These are phyloP conservation scores for Xylaria hypoxylon DNA, from an alignment of 2,329 filamentous ascomycete genomes.

Conservation along the genomic window DNA sequence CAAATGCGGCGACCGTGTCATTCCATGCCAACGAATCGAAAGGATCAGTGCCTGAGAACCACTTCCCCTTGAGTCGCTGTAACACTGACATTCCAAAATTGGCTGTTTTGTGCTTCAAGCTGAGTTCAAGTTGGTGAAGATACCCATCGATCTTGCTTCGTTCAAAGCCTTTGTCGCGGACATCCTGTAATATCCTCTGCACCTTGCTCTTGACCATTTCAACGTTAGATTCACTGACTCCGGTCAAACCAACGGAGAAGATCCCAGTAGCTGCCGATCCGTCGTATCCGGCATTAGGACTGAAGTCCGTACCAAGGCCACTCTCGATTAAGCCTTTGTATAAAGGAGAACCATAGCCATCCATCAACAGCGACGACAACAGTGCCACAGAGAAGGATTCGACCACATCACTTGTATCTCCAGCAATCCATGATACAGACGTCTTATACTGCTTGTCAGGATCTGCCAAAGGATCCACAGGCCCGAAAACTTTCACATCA, in stretches of 20 bases:
- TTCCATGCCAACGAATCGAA: slow-evolving; percentile 94
- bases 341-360: slow-evolving; percentile 94
- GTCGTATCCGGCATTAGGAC: slow-evolving; percentile 93
- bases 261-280: slow-evolving; percentile 80
- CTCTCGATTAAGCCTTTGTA: slow-evolving; percentile 90
- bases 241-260: slow-evolving; percentile 90
- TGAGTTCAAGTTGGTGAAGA: slow-evolving; percentile 92
- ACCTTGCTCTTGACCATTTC: slow-evolving; percentile 80
- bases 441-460: slow-evolving; percentile 92
- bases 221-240: slow-evolving; percentile 85
- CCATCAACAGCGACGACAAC: slow-evolving; percentile 84
- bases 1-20: slow-evolving; percentile 85
- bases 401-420: slow-evolving; percentile 82
- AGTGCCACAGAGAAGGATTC: slow-evolving; percentile 90
- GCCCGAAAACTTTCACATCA: slow-evolving; percentile 79
- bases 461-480: slow-evolving; percentile 87
- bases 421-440: slow-evolving; percentile 91
- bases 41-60: slow-evolving; percentile 96
- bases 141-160: slow-evolving; percentile 92
- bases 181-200: slow-evolving; percentile 76
- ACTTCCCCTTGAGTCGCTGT: slow-evolving; percentile 87
- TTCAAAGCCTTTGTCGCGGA: slow-evolving; percentile 82
- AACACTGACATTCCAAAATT: slow-evolving; percentile 93
- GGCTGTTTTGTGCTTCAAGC: slow-evolving; percentile 94
- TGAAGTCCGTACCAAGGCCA: slow-evolving; percentile 91